Conservation (phyloP, 2,329 filamentous ascomycete species). For the Periconia macrospinosa region DNA sequence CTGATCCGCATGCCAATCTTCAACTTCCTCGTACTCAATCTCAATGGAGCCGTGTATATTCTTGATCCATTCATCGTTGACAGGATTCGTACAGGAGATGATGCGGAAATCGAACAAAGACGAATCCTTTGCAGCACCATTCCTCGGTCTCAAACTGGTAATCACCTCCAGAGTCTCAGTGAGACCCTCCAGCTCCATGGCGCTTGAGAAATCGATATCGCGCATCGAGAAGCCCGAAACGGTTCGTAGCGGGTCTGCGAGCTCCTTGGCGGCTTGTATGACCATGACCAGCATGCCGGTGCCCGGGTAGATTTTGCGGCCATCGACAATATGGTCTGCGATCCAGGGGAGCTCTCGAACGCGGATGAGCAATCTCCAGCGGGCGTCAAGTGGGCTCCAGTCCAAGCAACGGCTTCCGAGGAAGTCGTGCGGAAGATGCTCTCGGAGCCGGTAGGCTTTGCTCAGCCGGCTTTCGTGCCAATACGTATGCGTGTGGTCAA, state of each 20-base stretch:
- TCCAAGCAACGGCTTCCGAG: not conserved
- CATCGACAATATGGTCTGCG: not conserved
- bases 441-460: not conserved
- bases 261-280: constrained; percentile 6
- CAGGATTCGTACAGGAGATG: too few species aligned
- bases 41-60: too few species aligned
- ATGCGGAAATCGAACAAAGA: too few species aligned
- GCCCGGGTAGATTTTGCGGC: constrained; percentile 37
- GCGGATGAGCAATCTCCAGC: not conserved
- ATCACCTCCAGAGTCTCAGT: too few species aligned
- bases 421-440: not conserved
- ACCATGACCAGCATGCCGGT: constrained; percentile 49
- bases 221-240: not conserved
- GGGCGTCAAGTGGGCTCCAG: not conserved
- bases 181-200: too few species aligned
- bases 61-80: too few species aligned
- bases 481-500: not conserved
- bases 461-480: not conserved
- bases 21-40: too few species aligned
- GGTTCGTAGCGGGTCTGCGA: not conserved
- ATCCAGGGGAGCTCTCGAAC: not conserved
- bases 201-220: not conserved
- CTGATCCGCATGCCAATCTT: too few species aligned
- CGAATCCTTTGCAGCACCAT: too few species aligned
- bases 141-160: too few species aligned